A percentile compares a stretch with the other conserved stretches of the same genome.
Evolutionary conservation across 2,329 filamentous ascomycete species (phyloP).

Genomic region (Trichoderma sp.): DNA sequence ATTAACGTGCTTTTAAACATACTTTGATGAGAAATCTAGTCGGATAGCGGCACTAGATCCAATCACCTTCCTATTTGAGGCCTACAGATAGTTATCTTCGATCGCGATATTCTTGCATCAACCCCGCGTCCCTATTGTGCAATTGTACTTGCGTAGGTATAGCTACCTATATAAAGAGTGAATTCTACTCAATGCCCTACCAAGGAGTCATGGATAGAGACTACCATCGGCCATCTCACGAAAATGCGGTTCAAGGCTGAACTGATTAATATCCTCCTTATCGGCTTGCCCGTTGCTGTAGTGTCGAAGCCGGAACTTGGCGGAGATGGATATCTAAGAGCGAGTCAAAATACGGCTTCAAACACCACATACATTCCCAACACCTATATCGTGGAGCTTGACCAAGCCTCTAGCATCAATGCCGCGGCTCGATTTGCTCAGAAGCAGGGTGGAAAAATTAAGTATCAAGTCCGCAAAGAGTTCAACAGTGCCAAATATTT

Average conservation of each 20-base stretch:
- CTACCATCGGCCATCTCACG: background rate
- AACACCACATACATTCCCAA: conserved; percentile 1
- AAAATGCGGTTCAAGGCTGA: background rate
- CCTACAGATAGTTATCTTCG: background rate
- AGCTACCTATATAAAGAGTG: background rate
- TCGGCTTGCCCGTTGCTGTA: background rate
- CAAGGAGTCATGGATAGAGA: background rate
- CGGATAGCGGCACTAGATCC: background rate
- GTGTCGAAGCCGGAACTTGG: background rate
- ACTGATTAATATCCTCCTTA: background rate
- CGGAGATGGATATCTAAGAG: background rate
- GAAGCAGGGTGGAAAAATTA: background rate
- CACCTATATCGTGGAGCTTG: conserved; percentile 22
- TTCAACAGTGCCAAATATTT: conserved; percentile 3
- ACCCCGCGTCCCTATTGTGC: background rate
- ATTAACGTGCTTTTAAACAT: background rate
- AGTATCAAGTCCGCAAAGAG: conserved; percentile 3
- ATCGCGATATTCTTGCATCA: background rate
- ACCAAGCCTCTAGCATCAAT: background rate
- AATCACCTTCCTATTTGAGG: background rate
- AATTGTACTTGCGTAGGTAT: background rate
- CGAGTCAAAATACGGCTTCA: background rate
- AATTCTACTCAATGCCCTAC: background rate
- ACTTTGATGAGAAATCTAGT: background rate
- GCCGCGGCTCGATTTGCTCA: conserved; percentile 1